Conservation (phyloP, 2,329 filamentous ascomycete genomes). For the Verticillium zaregamsianum region DNA sequence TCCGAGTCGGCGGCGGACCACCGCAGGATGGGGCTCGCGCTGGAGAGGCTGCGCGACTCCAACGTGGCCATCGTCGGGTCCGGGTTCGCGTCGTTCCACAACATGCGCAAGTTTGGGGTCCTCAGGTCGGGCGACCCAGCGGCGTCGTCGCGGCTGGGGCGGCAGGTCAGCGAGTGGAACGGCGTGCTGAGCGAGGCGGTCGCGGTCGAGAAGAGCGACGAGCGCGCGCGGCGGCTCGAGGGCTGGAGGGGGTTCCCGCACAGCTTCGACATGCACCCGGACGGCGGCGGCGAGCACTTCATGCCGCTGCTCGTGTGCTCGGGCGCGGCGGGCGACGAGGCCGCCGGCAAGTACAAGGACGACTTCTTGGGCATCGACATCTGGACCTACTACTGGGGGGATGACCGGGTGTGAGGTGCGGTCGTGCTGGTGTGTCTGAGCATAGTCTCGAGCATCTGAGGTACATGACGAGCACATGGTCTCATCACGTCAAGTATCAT, state of each 20-base stretch:
- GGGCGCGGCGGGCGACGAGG: conserved; percentile 42
- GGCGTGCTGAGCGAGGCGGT: conserved; percentile 36
- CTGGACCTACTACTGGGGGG: conserved; percentile 52
- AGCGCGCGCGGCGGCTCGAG: conserved; percentile 34
- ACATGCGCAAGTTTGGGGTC: conserved; percentile 42
- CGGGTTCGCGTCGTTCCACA: conserved; percentile 56
- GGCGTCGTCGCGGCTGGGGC: conserved; percentile 18
- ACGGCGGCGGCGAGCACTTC: conserved; percentile 52
- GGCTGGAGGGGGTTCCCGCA: conserved; percentile 44
- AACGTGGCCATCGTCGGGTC: conserved; percentile 58
- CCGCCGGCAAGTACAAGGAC: conserved; percentile 42
- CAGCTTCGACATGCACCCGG: conserved; percentile 50
- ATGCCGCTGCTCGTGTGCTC: conserved; percentile 55
- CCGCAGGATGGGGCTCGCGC: conserved; percentile 48
- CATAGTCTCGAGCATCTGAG: no score
- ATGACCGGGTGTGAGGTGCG: background rate
- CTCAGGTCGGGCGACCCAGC: conserved; percentile 19
- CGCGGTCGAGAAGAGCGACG: conserved; percentile 22
- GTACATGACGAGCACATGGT: no score
- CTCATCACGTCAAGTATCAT: no score
- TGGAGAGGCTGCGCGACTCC: conserved; percentile 41
- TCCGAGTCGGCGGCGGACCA: conserved; percentile 46
- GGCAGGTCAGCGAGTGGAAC: conserved; percentile 38
- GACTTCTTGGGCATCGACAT: conserved; percentile 44
- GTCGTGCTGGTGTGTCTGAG: no score